phyloP scores from a whole-genome alignment of 345 rosid genomes.

The Camelina hispida region DNA sequence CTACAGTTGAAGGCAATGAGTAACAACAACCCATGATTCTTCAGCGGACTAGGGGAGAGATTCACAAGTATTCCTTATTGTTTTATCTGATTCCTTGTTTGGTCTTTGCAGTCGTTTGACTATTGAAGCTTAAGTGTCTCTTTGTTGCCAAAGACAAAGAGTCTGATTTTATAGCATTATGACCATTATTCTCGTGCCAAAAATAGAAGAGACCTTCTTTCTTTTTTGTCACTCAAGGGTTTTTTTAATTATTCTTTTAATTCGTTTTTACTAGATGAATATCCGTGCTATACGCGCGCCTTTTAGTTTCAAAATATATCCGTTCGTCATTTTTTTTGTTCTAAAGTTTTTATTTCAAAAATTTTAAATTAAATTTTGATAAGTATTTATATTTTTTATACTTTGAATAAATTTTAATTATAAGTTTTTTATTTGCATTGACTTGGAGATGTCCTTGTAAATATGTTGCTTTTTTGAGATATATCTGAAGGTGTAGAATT shows the following conservation, averaged over 20 bases:
- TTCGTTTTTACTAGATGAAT: neutral
- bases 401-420: neutral
- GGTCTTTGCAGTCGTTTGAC: slow-evolving; percentile 30
- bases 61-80: slow-evolving; percentile 12
- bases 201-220: neutral
- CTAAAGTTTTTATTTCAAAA: neutral
- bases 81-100: slow-evolving; percentile 10
- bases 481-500: neutral
- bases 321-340: neutral
- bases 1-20: slow-evolving; percentile 52
- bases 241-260: neutral
- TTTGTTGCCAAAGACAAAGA: slow-evolving; percentile 19
- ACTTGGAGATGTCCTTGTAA: neutral
- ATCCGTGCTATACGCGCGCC: neutral
- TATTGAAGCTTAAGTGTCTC: slow-evolving; percentile 25
- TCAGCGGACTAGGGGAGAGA: slow-evolving; percentile 11
- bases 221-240: slow-evolving; percentile 13
- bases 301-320: neutral
- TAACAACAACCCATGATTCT: slow-evolving; percentile 69
- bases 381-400: neutral
- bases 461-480: neutral
- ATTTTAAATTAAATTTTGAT: neutral
- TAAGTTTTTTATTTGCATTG: neutral
- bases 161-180: slow-evolving; percentile 20
- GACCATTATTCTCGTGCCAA: slow-evolving; percentile 29